These are phyloP conservation scores for Torulaspora quercuum DNA, from an alignment of 805 yeast species.

Conservation along the genomic window DNA sequence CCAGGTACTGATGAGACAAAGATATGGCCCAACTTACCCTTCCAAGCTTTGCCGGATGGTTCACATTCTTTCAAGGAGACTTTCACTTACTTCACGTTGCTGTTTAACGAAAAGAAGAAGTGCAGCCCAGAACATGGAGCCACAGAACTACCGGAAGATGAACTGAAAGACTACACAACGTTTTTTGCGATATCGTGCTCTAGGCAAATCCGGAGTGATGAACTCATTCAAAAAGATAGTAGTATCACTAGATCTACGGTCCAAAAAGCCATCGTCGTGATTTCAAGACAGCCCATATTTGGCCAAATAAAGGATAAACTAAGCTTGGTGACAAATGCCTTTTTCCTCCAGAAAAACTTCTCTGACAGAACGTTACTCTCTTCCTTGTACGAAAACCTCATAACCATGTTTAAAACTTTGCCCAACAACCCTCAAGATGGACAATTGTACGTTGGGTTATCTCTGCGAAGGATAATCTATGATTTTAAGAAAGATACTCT, in stretches of 20 bases:
- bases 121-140: constrained; percentile 39
- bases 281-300: constrained; percentile 82
- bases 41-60: constrained; percentile 95
- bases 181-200: constrained; percentile 95
- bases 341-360: constrained; percentile 77
- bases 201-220: constrained; percentile 67
- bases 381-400: constrained; percentile 64
- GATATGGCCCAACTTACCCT: constrained; percentile 84
- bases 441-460: constrained; percentile 70
- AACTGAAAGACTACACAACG: constrained; percentile 49
- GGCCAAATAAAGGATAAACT: constrained; percentile 86
- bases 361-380: constrained; percentile 64
- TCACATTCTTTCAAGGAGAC: constrained; percentile 92
- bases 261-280: constrained; percentile 85
- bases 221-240: constrained; percentile 51
- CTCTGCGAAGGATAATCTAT: constrained; percentile 60
- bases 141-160: constrained; percentile 38
- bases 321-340: constrained; percentile 82
- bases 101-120: constrained; percentile 54
- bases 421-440: constrained; percentile 43
- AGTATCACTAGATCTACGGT: constrained; percentile 82
- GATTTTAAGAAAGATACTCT: constrained; percentile 58
- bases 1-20: constrained; percentile 34
- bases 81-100: constrained; percentile 81
- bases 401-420: constrained; percentile 40